Evolutionary conservation across 805 yeast species (phyloP), one percentile per base, ranked within the genome.

Genomic region (Clavispora santaluciae): DNA sequence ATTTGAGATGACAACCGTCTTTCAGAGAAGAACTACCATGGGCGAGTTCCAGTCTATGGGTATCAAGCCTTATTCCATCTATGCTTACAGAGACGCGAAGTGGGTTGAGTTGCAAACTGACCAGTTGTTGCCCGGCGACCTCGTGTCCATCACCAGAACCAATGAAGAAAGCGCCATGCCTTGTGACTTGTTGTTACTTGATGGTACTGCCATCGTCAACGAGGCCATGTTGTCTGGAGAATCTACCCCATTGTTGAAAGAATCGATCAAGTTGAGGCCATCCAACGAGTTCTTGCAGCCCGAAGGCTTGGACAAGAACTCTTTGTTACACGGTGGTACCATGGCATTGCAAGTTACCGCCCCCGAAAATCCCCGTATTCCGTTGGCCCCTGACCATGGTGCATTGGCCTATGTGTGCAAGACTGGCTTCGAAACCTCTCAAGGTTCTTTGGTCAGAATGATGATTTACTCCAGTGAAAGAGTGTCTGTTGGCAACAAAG

Each of bases 201-300:
- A 83, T 54, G 99, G 99, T 39, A 76, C 95, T 15, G 93, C 95
- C 50, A 93, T 93, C 58, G 95, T 93, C 35, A 93, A 93, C 60
- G 99, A 93, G 73, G 99, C 99, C 18, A 93, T 93, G 99, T 80
- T 93, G 42, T 87, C 96, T 5, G 99, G 99, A 62, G 99, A 93
- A 69, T 89, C 97, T 5, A 93, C 99, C 33, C 99, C 99, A 6
- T 72, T 93, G 53, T 78, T 93, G 59, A 93, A 93, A 59, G 99
- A 93, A 65, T 86, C 96, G 2, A 78, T 90, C 49, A 80, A 79
- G 49, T 76, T 86, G 52, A 86, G 99, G 66, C 95, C 95, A 21
- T 66, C 71, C 23, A 64, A 73, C 15, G 96, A 86, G 42, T 52
- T 50, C 6, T 70, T 89, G 49, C 86, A 86, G 48, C 68, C 83